These are phyloP conservation scores for Beauveria asiatica DNA, from an alignment of 2,329 filamentous ascomycete species.

Conservation along the genomic window DNA sequence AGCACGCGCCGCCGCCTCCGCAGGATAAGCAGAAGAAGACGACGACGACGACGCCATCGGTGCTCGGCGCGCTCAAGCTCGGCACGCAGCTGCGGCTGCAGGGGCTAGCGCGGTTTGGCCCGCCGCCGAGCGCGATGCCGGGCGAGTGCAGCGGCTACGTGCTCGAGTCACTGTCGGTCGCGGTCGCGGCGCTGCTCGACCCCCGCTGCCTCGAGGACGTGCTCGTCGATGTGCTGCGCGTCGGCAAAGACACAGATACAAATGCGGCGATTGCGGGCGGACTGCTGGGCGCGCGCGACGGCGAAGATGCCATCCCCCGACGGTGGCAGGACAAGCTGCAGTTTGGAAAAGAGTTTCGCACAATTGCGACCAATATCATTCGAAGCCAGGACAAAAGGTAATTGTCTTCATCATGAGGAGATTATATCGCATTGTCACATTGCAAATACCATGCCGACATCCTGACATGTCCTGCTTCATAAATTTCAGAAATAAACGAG, in stretches of 20 bases:
- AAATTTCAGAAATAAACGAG: not conserved
- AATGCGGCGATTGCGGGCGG: constrained; percentile 39
- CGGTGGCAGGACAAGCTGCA: constrained; percentile 32
- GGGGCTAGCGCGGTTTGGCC: constrained; percentile 25
- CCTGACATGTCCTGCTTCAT: not conserved
- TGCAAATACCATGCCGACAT: not conserved
- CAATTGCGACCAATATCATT: not conserved
- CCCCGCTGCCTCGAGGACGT: constrained; percentile 31
- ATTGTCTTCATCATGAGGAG: no score
- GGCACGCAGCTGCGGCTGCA: constrained; percentile 19
- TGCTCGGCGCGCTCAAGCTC: constrained; percentile 21
- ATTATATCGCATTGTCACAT: not conserved
- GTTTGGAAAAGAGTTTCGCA: constrained; percentile 29
- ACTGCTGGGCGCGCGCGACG: constrained; percentile 36
- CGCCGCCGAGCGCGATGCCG: constrained; percentile 17
- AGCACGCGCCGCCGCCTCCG: constrained; percentile 1
- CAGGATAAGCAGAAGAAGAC: not conserved
- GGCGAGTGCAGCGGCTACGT: constrained; percentile 31
- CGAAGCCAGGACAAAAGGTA: not conserved
- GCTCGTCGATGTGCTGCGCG: constrained; percentile 35
- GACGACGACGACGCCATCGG: constrained; percentile 6
- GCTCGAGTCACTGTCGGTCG: constrained; percentile 32
- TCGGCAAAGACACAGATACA: constrained; percentile 38
- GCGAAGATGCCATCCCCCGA: constrained; percentile 31
- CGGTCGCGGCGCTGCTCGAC: constrained; percentile 35